Percentiles rank a stretch among this genome's conserved stretches.
Evolutionary conservation across 495 filamentous ascomycete genomes (phyloP).

Genomic region (Daldinia grandis): DNA sequence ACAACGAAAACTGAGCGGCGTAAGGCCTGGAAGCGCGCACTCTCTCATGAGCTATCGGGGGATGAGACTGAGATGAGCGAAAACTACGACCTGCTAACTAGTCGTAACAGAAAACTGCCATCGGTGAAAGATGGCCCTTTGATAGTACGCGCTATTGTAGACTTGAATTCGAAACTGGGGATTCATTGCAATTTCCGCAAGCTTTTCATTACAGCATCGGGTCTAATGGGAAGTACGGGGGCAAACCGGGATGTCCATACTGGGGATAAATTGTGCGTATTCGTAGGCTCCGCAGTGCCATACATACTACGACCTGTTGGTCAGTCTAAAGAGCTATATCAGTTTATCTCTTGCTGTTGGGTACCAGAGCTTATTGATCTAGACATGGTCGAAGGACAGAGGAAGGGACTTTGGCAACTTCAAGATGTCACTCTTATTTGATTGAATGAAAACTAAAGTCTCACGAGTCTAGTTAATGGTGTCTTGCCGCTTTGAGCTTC

Average conservation of each 20-base stretch:
- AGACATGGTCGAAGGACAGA: background rate
- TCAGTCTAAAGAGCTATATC: background rate
- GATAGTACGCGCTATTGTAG: background rate
- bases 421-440: conserved; percentile 19
- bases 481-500: background rate
- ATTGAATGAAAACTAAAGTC: background rate
- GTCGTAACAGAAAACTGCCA: background rate
- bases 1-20: conserved; percentile 9
- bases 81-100: conserved; percentile 17
- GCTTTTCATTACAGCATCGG: conserved; percentile 15
- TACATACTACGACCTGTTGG: conserved; percentile 15
- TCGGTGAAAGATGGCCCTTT: background rate
- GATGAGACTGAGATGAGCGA: conserved; percentile 4
- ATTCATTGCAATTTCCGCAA: conserved; percentile 1
- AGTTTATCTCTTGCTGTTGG: conserved; percentile 18
- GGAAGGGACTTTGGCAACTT: conserved; percentile 8
- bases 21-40: conserved; percentile 15
- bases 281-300: conserved; percentile 17
- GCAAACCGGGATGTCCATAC: conserved; percentile 7
- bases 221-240: conserved; percentile 26
- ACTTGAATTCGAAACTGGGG: conserved; percentile 5
- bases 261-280: conserved; percentile 8
- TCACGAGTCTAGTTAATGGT: background rate
- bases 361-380: conserved; percentile 14
- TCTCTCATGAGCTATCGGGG: conserved; percentile 14